Evolutionary conservation across 129 eudicot species (phyloP).

Genomic region (Helichrysum umbraculigerum): DNA sequence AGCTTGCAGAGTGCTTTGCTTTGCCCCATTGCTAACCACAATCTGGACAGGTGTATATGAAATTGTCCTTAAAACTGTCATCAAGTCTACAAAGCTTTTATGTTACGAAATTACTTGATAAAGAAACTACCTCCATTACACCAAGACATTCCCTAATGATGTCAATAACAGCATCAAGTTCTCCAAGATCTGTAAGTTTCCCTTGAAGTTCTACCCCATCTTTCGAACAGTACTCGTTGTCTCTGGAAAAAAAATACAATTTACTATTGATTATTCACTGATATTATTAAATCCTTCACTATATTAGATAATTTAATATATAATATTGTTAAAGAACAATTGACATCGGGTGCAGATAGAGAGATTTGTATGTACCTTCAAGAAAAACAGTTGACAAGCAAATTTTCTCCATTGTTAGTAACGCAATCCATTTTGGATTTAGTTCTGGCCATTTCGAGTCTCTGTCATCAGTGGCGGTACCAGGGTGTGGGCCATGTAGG

Average conservation of each 20-base stretch:
- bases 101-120: no score
- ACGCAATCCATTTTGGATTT: no score
- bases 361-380: conserved; percentile 52
- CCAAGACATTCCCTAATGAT: conserved; percentile 71
- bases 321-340: background rate
- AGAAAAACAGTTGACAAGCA: no score
- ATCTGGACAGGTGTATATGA: conserved; percentile 85
- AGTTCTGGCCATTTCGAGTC: no score
- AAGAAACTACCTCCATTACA: conserved; percentile 53
- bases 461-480: no score
- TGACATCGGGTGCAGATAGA: background rate
- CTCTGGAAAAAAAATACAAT: conserved; percentile 47
- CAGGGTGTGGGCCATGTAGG: no score
- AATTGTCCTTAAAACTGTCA: no score
- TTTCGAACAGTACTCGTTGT: conserved; percentile 65
- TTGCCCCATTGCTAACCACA: conserved; percentile 91
- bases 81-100: no score
- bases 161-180: conserved; percentile 87
- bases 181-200: conserved; percentile 88
- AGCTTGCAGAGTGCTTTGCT: conserved; percentile 86
- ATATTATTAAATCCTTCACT: no score
- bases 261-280: background rate
- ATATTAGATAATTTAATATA: no score
- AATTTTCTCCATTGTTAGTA: no score
- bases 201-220: conserved; percentile 56